Percentiles rank a stretch among this genome's conserved stretches.
Evolutionary conservation across 139 green algal species (phyloP).

Genomic region (Coelastrella sp.): DNA sequence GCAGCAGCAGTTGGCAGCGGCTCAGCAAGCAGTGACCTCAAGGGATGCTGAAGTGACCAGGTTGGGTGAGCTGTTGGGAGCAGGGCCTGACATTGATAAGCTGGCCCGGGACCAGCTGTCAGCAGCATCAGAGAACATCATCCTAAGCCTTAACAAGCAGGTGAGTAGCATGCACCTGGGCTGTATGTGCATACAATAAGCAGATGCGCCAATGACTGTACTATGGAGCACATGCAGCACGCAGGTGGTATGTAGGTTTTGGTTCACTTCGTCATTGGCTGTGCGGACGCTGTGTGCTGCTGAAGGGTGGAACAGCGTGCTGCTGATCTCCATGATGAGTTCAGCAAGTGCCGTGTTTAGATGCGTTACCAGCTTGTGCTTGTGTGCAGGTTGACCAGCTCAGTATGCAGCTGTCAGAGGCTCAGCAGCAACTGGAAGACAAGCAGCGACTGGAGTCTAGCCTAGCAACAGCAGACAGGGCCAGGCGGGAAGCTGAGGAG

Average conservation of each 20-base stretch:
- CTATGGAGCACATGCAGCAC: no score
- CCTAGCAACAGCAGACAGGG: conserved; percentile 36
- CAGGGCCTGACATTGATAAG: conserved; percentile 67
- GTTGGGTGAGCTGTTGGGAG: conserved; percentile 51
- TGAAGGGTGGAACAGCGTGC: no score
- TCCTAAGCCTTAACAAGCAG: conserved; percentile 64
- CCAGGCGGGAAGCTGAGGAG: conserved; percentile 25
- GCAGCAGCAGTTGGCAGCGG: conserved; percentile 22
- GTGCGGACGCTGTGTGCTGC: no score
- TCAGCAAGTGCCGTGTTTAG: no score
- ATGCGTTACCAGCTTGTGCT: no score
- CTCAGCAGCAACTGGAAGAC: conserved; percentile 31
- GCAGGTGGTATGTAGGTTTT: no score
- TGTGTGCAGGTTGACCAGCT: conserved; percentile 56
- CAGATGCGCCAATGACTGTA: no score
- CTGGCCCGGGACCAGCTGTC: background rate
- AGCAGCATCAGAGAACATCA: conserved; percentile 25
- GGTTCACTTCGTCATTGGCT: no score
- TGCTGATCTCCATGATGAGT: no score
- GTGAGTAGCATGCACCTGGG: conserved; percentile 3
- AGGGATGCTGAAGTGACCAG: conserved; percentile 70
- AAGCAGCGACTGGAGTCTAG: conserved; percentile 3
- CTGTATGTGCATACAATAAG: no score
- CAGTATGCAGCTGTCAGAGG: conserved; percentile 52
- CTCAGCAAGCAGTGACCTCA: background rate